phyloP scores from a whole-genome alignment of 805 yeast species.

The Starmerella kuoi region DNA sequence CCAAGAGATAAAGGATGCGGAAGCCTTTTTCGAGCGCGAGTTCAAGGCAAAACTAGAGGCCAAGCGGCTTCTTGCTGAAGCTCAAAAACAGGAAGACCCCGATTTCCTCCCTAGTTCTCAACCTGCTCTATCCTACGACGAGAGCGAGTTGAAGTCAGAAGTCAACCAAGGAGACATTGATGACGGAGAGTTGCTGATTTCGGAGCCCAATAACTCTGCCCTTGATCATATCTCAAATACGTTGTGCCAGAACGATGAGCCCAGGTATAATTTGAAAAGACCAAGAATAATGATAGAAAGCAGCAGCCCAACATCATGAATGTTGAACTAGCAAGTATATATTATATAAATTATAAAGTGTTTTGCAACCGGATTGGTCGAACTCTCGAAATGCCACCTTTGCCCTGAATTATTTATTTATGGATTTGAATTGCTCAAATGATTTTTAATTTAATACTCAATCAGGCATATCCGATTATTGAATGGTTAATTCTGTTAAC shows the following conservation, averaged over 20 bases:
- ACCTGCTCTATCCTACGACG: neutral
- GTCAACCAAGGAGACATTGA: neutral
- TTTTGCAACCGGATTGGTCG: too few relatives aligned
- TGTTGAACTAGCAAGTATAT: too few relatives aligned
- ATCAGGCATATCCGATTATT: too few relatives aligned
- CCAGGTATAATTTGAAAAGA: neutral
- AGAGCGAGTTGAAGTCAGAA: neutral
- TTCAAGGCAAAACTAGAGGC: neutral
- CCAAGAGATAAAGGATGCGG: constrained; percentile 13
- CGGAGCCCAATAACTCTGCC: neutral
- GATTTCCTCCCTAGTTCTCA: neutral
- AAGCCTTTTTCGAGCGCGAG: constrained; percentile 1
- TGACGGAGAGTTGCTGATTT: neutral
- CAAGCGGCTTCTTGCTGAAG: neutral
- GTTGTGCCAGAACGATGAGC: neutral
- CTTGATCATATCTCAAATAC: neutral
- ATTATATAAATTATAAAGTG: too few relatives aligned
- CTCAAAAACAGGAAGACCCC: neutral
- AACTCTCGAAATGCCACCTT: too few relatives aligned
- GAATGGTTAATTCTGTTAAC: too few relatives aligned
- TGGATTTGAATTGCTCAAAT: too few relatives aligned
- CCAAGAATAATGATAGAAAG: neutral
- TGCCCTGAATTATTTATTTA: too few relatives aligned
- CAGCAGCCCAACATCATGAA: constrained; percentile 1
- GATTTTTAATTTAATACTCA: too few relatives aligned